phyloP scores from a whole-genome alignment of 1,284 basidiomycete genomes.

The Boletus chippewaensis region DNA sequence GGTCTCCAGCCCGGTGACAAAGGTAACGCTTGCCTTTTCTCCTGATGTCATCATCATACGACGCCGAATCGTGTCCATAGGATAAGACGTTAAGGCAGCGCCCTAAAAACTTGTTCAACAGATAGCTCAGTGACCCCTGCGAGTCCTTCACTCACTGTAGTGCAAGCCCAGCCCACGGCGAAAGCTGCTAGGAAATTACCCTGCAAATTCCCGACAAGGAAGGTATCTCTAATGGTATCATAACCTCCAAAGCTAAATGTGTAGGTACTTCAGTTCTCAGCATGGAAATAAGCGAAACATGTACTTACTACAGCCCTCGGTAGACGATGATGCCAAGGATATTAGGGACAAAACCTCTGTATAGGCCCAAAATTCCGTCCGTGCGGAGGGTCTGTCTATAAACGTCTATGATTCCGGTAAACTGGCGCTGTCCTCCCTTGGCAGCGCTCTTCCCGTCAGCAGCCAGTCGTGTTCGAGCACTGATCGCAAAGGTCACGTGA shows the following conservation, averaged over 20 bases:
- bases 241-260: constrained; percentile 39
- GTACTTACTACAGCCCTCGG: constrained; percentile 46
- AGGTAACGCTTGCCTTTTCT: constrained; percentile 35
- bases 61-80: constrained; percentile 60
- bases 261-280: background rate
- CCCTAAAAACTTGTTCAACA: constrained; percentile 27
- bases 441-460: constrained; percentile 45
- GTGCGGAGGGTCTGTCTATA: constrained; percentile 49
- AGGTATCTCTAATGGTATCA: constrained; percentile 48
- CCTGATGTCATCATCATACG: constrained; percentile 72
- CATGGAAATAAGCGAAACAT: background rate
- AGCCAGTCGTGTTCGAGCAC: constrained; percentile 50
- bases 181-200: constrained; percentile 63
- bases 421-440: constrained; percentile 40
- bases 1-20: background rate
- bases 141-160: constrained; percentile 34
- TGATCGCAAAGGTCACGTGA: constrained; percentile 10
- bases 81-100: constrained; percentile 59
- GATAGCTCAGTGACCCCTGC: background rate
- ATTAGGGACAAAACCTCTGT: constrained; percentile 59
- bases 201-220: constrained; percentile 51
- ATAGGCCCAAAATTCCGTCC: constrained; percentile 48
- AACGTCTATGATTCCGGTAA: constrained; percentile 42
- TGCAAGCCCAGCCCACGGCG: constrained; percentile 49
- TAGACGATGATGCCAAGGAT: constrained; percentile 59